Evolutionary conservation across 495 filamentous ascomycete genomes (phyloP), one percentile per base, ranked within the genome.

Genomic region (Penicillium turbatum): DNA sequence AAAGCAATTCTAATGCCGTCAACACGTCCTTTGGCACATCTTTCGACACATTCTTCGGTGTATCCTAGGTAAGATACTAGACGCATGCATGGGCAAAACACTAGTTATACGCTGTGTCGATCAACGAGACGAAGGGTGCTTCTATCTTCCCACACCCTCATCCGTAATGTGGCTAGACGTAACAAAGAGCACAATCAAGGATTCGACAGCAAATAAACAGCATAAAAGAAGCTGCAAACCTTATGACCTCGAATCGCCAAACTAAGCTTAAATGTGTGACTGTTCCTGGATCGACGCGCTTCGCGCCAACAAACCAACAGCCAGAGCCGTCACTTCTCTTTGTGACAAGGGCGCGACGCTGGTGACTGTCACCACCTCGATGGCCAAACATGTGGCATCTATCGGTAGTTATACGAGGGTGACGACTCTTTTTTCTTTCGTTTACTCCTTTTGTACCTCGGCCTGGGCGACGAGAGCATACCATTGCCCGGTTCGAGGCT

Each of bases 181-280:
- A 46, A 34, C 17, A 24, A 46, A 46, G 29, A 34, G 43, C 30
- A 21, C 26, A 10, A 29, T 27, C 34, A 39, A 15, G 47, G 35
- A 49, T 29, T 39, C 9, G 26, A 31, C 24, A 8, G 27, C 34
- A 31, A 7, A 30, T 30, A 16, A 31, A 12, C 31, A n/a, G 4
- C 13, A 27, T 35, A 5, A 48, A 35, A 26, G 21, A 35, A 9
- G 7, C 11, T 36, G 32, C 3, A 37, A 21, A 32, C 31, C 19
- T 8, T 31, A 5, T 34, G n/a, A 30, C 17, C 38, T 49, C 8
- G 26, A 38, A n/a, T 30, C 10, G n/a, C 29, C 26, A 34, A 31
- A 51, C 15, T 13, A 37, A 32, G 37, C 37, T 51, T 43, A 13
- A 43, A 43, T 38, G 29, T 51, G 38, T 31, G 19, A 51, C 49